Conservation (phyloP, 345 rosid genomes). For the thale cress (Arabidopsis thaliana) region DNA sequence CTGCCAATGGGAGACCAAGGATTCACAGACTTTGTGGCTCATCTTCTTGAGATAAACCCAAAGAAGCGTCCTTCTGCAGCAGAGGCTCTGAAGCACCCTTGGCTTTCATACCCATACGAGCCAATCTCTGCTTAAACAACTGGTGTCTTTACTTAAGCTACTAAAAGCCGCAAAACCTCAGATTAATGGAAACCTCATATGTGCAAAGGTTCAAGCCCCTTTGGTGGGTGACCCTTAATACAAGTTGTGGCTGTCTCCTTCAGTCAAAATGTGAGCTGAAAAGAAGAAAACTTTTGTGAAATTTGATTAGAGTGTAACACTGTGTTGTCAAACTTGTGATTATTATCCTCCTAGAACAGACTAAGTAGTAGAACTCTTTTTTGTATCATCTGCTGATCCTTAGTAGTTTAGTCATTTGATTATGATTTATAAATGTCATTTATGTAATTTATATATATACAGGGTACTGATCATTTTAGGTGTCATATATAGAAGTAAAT, state of each 20-base stretch:
- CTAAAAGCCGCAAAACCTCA: neutral
- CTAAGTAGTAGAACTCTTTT: neutral
- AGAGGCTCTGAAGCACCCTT: constrained; percentile 95
- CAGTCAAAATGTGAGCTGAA: constrained; percentile 30
- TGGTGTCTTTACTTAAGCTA: neutral
- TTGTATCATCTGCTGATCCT: constrained; percentile 35
- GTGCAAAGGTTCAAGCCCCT: neutral
- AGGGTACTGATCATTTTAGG: no score
- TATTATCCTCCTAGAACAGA: constrained; percentile 32
- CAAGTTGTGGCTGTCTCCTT: constrained; percentile 22
- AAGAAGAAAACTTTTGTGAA: constrained; percentile 15
- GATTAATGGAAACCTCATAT: neutral
- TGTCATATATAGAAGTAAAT: no score
- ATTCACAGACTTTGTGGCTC: constrained; percentile 86
- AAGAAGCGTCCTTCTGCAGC: constrained; percentile 93
- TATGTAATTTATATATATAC: no score
- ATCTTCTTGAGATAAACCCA: constrained; percentile 96
- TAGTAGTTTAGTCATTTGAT: constrained; percentile 17
- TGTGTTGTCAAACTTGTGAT: constrained; percentile 40
- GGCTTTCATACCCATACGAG: constrained; percentile 97
- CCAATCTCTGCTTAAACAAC: constrained; percentile 78
- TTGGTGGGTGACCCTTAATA: neutral
- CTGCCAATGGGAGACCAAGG: constrained; percentile 99
- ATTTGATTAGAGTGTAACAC: constrained; percentile 41
- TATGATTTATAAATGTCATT: constrained; percentile 11